Evolutionary conservation across 108 stramenopile genomes (phyloP), one percentile per base, ranked within the genome.

Genomic region (Epithemia pelagica): DNA sequence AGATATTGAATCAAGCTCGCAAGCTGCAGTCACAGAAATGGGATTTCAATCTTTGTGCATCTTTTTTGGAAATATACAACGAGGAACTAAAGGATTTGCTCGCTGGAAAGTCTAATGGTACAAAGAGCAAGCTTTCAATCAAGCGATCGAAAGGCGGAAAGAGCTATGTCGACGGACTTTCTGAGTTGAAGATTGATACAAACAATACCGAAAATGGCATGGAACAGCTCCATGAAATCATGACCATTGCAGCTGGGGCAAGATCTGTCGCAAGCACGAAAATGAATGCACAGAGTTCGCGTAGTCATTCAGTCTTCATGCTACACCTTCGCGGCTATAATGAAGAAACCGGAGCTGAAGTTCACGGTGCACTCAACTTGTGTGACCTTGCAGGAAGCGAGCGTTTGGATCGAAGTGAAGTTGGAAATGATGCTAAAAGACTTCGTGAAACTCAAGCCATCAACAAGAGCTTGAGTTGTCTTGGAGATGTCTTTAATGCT

Each of bases 61-160:
- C 91, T 28, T 99, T 98, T 74, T 71, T 99, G 60, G 99, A 99
- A 79, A 99, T 99, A 57, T 99, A 99, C 87, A 98, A 99, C 79
- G 99, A 99, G 71, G 79, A 92, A 27, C 83, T 99, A 29, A 88
- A 89, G 30, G 99, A 99, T 78, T 69, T 99, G 33, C 90, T 99
- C 26, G 74, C 69, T 7, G 59, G 23, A 26, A 70, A 58, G 56
- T 1, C 53, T 32, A 66, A 61, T 27, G 64, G 30, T 23, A 27
- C 30, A 30, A 77, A 77, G 15, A 66, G 52, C 58, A 91, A 91
- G 74, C 83, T 94, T 32, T 65, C 87, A 29, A 94, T 94, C 77
- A 89, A 88, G 59, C 74, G 91, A 18, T 67, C 86, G 68, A 74
- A 74, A 8, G 82, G 86, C 21, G 89, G 92, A 18, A 91, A 84